Evolutionary conservation across 139 green algal species (phyloP).

Genomic region (Chlorella sp.): DNA sequence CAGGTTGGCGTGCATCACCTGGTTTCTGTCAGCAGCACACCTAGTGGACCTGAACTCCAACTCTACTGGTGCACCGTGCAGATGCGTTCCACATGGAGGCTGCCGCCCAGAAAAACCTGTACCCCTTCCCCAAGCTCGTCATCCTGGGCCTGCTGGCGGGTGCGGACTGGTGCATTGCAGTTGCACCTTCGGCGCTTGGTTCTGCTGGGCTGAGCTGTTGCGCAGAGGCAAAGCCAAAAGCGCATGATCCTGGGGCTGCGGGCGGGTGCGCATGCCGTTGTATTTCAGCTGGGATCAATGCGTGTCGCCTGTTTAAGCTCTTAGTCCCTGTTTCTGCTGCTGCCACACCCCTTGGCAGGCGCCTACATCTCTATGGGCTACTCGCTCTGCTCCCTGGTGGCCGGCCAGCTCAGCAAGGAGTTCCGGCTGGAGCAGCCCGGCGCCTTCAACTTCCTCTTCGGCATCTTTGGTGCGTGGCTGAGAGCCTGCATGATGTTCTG

Average conservation of each 20-base stretch:
- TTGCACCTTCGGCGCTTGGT: no score
- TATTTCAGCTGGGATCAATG: no score
- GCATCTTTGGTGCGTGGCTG: slow-evolving; percentile 17
- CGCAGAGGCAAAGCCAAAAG: no score
- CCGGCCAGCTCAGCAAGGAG: slow-evolving; percentile 1
- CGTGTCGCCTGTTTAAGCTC: neutral
- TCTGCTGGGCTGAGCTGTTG: no score
- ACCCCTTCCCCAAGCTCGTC: slow-evolving; percentile 8
- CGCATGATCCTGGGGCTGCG: neutral
- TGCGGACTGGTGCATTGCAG: neutral
- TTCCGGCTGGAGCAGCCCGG: neutral
- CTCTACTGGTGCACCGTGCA: no score
- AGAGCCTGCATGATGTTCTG: no score
- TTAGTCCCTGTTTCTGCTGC: neutral
- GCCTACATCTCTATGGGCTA: slow-evolving; percentile 18
- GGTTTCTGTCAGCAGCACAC: no score
- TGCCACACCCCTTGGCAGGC: neutral
- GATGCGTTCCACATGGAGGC: neutral
- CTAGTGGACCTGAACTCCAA: no score
- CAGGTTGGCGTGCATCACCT: no score
- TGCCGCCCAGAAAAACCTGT: neutral
- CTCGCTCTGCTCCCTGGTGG: slow-evolving; percentile 13
- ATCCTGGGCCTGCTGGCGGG: slow-evolving; percentile 11
- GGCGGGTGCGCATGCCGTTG: neutral
- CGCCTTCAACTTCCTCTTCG: slow-evolving; percentile 20